Evolutionary conservation across 257 asterid genomes (phyloP).

Genomic region (Asclepias syriaca): DNA sequence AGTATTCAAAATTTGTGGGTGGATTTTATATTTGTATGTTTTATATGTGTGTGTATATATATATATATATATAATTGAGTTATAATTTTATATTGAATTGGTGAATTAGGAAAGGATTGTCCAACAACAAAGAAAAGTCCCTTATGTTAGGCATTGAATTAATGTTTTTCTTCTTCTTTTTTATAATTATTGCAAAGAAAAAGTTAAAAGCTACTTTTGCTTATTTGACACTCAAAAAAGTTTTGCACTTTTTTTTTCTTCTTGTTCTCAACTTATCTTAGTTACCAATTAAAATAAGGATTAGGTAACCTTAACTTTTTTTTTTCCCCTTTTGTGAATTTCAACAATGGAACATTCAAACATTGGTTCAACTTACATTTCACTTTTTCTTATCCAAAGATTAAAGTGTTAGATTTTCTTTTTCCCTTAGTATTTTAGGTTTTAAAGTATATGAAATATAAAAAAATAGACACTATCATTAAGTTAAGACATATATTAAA

Average conservation of each 20-base stretch:
- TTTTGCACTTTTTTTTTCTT: background rate
- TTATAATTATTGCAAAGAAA: too few species aligned
- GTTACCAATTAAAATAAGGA: constrained; percentile 4
- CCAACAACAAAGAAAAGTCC: constrained; percentile 1
- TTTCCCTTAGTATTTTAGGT: too few species aligned
- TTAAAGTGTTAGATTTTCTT: too few species aligned
- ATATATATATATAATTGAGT: too few species aligned
- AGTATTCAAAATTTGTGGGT: too few species aligned
- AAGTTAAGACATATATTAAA: too few species aligned
- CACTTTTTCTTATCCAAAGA: background rate
- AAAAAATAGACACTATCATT: too few species aligned
- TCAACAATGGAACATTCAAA: constrained; percentile 13
- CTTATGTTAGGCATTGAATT: constrained; percentile 9
- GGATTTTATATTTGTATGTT: too few species aligned
- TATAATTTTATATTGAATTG: too few species aligned
- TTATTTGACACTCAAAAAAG: constrained; percentile 17
- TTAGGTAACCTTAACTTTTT: constrained; percentile 12
- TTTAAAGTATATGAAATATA: too few species aligned
- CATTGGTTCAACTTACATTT: constrained; percentile 11
- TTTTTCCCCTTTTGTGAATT: background rate
- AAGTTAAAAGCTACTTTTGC: constrained; percentile 18
- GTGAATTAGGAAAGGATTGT: constrained; percentile 9
- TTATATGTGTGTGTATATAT: too few species aligned
- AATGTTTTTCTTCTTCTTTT: too few species aligned
- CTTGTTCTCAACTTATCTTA: background rate